A percentile compares a stretch with the other conserved stretches of the same genome.
These are phyloP conservation scores for Conticribra weissflogii DNA, from an alignment of 108 stramenopile species.

Conservation along the genomic window DNA sequence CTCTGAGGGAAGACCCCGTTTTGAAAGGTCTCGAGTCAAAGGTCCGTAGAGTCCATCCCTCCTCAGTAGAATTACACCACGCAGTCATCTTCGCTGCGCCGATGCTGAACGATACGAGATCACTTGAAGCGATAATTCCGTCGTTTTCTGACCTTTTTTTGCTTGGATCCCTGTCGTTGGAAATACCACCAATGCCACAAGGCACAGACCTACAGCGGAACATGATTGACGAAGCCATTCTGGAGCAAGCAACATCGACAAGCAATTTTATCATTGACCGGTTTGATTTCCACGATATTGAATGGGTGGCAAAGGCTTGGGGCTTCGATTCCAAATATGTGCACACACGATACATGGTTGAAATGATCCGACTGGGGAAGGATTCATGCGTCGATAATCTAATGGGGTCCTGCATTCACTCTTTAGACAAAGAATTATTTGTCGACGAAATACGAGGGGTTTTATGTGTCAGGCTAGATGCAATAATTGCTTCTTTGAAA, in stretches of 20 bases:
- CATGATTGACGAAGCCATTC: slow-evolving; percentile 68
- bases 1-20: slow-evolving; percentile 54
- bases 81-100: slow-evolving; percentile 63
- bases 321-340: slow-evolving; percentile 61
- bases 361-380: slow-evolving; percentile 77
- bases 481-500: slow-evolving; percentile 50
- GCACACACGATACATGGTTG: slow-evolving; percentile 71
- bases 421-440: slow-evolving; percentile 56
- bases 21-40: slow-evolving; percentile 51
- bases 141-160: slow-evolving; percentile 61
- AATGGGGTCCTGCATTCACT: slow-evolving; percentile 46
- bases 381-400: slow-evolving; percentile 71
- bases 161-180: slow-evolving; percentile 49
- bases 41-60: slow-evolving; percentile 28
- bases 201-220: slow-evolving; percentile 56
- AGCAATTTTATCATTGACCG: slow-evolving; percentile 48
- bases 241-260: slow-evolving; percentile 51
- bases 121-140: slow-evolving; percentile 60
- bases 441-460: slow-evolving; percentile 66
- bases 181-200: slow-evolving; percentile 31
- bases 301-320: slow-evolving; percentile 63
- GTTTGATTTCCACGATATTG: slow-evolving; percentile 63
- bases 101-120: slow-evolving; percentile 50
- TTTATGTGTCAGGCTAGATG: slow-evolving; percentile 64
- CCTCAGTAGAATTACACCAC: slow-evolving; percentile 65